These are phyloP conservation scores for Rubroshorea leprosula DNA, from an alignment of 345 rosid species.

Conservation along the genomic window DNA sequence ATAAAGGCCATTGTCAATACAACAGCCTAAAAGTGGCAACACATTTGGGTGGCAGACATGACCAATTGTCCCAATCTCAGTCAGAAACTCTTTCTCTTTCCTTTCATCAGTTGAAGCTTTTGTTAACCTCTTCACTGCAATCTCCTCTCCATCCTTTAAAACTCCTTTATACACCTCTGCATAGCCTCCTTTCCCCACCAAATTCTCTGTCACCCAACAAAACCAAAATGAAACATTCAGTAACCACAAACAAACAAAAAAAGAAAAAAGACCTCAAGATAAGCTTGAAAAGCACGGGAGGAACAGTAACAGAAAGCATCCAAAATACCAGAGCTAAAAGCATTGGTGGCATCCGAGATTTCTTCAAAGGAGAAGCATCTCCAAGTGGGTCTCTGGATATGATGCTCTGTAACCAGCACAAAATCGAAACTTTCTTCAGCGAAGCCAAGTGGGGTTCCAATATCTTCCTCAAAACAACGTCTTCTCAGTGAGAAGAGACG, in stretches of 20 bases:
- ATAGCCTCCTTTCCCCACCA: slow-evolving; percentile 90
- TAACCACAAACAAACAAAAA: background rate
- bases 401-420: slow-evolving; percentile 29
- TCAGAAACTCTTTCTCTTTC: slow-evolving; percentile 82
- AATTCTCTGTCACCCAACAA: slow-evolving; percentile 37
- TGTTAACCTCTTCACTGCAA: slow-evolving; percentile 83
- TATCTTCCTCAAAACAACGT: slow-evolving; percentile 46
- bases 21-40: slow-evolving; percentile 72
- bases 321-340: slow-evolving; percentile 53
- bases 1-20: slow-evolving; percentile 83
- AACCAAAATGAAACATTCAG: slow-evolving; percentile 1
- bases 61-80: slow-evolving; percentile 91
- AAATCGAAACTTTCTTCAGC: slow-evolving; percentile 21
- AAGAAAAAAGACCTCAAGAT: background rate
- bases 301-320: background rate
- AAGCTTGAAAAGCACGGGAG: too few relatives aligned
- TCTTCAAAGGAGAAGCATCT: slow-evolving; percentile 87
- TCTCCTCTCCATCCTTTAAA: slow-evolving; percentile 44
- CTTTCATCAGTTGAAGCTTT: slow-evolving; percentile 70
- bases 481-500: slow-evolving; percentile 71
- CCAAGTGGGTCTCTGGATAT: slow-evolving; percentile 62
- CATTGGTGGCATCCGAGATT: slow-evolving; percentile 67
- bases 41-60: slow-evolving; percentile 87
- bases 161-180: slow-evolving; percentile 87
- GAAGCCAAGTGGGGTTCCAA: slow-evolving; percentile 22